phyloP scores from a whole-genome alignment of 371 early-diverging fungal genomes.

The Rhizopus arrhizus region DNA sequence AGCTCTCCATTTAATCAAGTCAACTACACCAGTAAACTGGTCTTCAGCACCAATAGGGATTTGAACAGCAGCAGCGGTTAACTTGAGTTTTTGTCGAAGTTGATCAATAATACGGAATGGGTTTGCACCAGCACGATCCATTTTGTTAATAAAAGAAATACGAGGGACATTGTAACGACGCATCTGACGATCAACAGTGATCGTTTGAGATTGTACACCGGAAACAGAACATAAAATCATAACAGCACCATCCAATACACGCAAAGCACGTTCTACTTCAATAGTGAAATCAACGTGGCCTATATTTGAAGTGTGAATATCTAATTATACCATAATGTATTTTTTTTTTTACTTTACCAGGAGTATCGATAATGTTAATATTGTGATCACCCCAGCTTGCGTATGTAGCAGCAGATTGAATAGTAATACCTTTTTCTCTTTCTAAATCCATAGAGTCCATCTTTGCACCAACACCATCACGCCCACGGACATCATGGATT shows the following conservation, averaged over 20 bases:
- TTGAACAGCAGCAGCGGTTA: constrained; percentile 91
- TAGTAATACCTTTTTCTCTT: constrained; percentile 95
- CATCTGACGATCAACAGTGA: constrained; percentile 96
- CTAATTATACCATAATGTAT: background rate
- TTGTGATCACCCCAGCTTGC: constrained; percentile 81
- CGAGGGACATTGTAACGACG: constrained; percentile 88
- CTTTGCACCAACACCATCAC: constrained; percentile 96
- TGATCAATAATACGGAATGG: constrained; percentile 91
- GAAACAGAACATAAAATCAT: constrained; percentile 84
- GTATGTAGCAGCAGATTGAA: constrained; percentile 89
- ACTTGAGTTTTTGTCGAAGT: constrained; percentile 84
- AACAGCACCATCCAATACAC: constrained; percentile 90
- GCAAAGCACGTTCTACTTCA: constrained; percentile 89
- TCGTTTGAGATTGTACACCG: constrained; percentile 93
- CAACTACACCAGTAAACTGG: constrained; percentile 91
- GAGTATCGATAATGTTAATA: constrained; percentile 91
- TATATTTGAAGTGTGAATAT: constrained; percentile 13
- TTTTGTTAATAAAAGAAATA: constrained; percentile 89
- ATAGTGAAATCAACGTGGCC: constrained; percentile 94
- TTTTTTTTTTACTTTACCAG: constrained; percentile 54
- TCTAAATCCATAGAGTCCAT: constrained; percentile 99
- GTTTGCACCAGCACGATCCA: constrained; percentile 95
- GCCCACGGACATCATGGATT: constrained; percentile 97
- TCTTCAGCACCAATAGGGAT: constrained; percentile 93
- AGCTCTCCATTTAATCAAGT: constrained; percentile 86